These are phyloP conservation scores for Thelonectria olida DNA, from an alignment of 2,329 filamentous ascomycete genomes.

Conservation along the genomic window DNA sequence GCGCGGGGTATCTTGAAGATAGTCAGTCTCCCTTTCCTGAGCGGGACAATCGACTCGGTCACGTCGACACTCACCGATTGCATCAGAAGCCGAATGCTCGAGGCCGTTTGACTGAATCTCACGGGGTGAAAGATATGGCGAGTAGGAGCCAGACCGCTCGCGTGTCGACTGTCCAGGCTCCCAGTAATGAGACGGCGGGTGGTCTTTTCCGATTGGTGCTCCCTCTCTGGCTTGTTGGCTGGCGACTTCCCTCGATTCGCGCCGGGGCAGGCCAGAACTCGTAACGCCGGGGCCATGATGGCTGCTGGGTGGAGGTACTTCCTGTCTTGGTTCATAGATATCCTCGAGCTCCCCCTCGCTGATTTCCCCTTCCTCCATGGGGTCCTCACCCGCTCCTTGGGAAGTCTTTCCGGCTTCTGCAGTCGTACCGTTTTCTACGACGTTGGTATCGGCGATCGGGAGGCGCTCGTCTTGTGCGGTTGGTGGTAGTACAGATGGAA, in stretches of 20 bases:
- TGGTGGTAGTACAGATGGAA: not conserved
- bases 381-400: constrained; percentile 25
- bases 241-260: not conserved
- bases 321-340: constrained; percentile 56
- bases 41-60: not conserved
- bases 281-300: not conserved
- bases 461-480: not conserved
- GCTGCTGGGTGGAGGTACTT: constrained; percentile 8
- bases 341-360: constrained; percentile 74
- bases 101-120: constrained; percentile 48
- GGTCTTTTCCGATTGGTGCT: not conserved
- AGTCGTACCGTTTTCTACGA: not conserved
- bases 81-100: constrained; percentile 20
- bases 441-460: not conserved
- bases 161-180: constrained; percentile 39
- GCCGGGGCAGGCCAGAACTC: not conserved
- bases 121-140: constrained; percentile 60
- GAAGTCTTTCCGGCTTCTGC: constrained; percentile 13
- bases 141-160: constrained; percentile 62
- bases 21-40: constrained; percentile 13
- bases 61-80: constrained; percentile 11
- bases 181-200: not conserved
- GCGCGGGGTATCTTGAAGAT: constrained; percentile 20
- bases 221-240: constrained; percentile 5
- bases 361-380: constrained; percentile 77